Evolutionary conservation across 1,139 yeast genomes (phyloP).

Genomic region (Debaryomyces sp.): DNA sequence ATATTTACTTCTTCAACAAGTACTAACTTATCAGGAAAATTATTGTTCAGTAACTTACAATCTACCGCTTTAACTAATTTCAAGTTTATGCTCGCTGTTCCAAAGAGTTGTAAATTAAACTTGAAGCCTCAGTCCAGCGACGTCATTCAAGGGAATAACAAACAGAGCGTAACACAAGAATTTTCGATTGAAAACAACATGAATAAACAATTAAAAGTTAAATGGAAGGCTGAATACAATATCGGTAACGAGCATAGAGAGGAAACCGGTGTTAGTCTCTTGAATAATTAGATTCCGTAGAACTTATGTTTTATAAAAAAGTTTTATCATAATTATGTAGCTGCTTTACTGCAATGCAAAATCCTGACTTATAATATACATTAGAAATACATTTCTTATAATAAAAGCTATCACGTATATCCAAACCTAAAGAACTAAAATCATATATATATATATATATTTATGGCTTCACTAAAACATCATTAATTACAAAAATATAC

Average conservation of each 20-base stretch:
- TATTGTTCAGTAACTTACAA: conserved; percentile 46
- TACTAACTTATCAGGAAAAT: conserved; percentile 45
- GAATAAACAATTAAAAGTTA: conserved; percentile 61
- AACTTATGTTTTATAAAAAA: background rate
- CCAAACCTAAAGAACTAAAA: background rate
- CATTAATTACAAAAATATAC: conserved; percentile 53
- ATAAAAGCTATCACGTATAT: background rate
- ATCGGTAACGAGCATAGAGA: conserved; percentile 50
- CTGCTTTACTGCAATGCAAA: background rate
- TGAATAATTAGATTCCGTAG: conserved; percentile 13
- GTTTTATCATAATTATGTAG: background rate
- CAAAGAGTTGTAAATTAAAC: conserved; percentile 66
- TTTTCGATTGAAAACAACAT: conserved; percentile 59
- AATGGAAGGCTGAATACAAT: conserved; percentile 74
- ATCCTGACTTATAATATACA: background rate
- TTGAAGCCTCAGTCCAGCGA: conserved; percentile 74
- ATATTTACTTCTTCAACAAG: conserved; percentile 38
- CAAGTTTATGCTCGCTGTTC: conserved; percentile 79
- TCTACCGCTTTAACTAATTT: conserved; percentile 41
- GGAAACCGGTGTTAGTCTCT: conserved; percentile 57
- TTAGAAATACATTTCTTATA: background rate
- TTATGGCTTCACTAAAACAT: conserved; percentile 36
- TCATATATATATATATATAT: background rate
- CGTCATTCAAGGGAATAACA: conserved; percentile 50
- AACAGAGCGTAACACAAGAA: conserved; percentile 61